Evolutionary conservation across 164 flowering plant genomes (phyloP).

Genomic region (Vitis labrusca): DNA sequence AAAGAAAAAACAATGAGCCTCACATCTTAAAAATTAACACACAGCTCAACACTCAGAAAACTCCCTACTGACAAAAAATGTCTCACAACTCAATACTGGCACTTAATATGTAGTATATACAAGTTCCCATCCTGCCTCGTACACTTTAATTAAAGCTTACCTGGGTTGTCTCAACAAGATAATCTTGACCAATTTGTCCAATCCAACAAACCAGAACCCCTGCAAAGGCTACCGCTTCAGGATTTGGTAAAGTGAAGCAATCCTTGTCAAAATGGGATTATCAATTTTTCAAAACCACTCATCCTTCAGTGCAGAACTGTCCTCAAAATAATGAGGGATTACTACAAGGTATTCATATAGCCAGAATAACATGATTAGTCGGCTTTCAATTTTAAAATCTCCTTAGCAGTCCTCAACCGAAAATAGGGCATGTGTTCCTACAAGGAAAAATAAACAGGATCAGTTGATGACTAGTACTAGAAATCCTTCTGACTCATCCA

Average conservation of each 20-base stretch:
- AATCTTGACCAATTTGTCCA: not conserved
- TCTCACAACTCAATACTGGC: not conserved
- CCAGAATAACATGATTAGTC: slow-evolving; percentile 35
- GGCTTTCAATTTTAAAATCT: slow-evolving; percentile 79
- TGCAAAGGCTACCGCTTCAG: no score
- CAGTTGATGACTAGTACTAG: not conserved
- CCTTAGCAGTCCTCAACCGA: slow-evolving; percentile 77
- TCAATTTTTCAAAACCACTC: not conserved
- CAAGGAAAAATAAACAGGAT: slow-evolving; percentile 4
- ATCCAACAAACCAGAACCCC: no score
- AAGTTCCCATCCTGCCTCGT: not conserved
- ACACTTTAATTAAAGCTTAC: not conserved
- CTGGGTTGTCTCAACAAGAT: not conserved
- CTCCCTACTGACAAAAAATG: no score
- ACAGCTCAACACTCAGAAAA: no score
- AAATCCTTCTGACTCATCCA: no score
- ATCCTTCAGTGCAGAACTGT: not conserved
- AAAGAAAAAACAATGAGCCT: no score
- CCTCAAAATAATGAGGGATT: not conserved
- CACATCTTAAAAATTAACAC: no score
- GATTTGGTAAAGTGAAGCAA: no score
- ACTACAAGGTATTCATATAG: not conserved
- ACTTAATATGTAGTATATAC: slow-evolving; percentile 3
- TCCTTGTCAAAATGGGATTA: no score
- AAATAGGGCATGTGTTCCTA: slow-evolving; percentile 94